Evolutionary conservation across 108 stramenopile genomes (phyloP).

Genomic region (Mediolabrus comicus): DNA sequence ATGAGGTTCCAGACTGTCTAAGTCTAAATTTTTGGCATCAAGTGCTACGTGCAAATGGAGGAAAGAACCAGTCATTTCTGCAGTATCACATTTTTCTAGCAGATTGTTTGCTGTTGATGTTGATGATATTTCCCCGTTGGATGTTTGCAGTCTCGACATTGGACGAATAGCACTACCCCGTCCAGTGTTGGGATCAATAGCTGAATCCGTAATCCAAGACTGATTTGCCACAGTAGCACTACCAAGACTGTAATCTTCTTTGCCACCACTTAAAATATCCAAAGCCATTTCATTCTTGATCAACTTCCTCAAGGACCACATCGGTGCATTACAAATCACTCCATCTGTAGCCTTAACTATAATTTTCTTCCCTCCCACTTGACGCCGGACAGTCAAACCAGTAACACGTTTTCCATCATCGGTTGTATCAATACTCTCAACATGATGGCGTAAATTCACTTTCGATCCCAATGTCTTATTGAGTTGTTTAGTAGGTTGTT

Average conservation of each 20-base stretch:
- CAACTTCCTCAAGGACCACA: slow-evolving; percentile 70
- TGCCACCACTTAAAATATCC: slow-evolving; percentile 37
- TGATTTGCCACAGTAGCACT: slow-evolving; percentile 1
- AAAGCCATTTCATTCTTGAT: slow-evolving; percentile 56
- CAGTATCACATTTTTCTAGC: slow-evolving; percentile 54
- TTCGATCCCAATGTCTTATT: slow-evolving; percentile 32
- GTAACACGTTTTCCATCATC: slow-evolving; percentile 43
- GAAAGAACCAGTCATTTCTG: slow-evolving; percentile 87
- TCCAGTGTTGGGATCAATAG: slow-evolving; percentile 32
- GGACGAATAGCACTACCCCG: slow-evolving; percentile 33
- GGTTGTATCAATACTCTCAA: slow-evolving; percentile 64
- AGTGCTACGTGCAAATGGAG: slow-evolving; percentile 91
- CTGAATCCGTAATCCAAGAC: slow-evolving; percentile 27
- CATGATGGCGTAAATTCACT: slow-evolving; percentile 65
- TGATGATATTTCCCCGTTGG: neutral
- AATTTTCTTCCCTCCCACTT: slow-evolving; percentile 45
- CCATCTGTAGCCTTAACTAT: slow-evolving; percentile 60
- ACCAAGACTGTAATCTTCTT: neutral
- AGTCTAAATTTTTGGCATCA: slow-evolving; percentile 70
- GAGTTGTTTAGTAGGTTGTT: slow-evolving; percentile 45
- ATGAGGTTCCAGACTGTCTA: slow-evolving; percentile 74
- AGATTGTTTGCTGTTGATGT: slow-evolving; percentile 16
- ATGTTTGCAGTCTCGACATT: neutral
- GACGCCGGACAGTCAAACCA: slow-evolving; percentile 59
- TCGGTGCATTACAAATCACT: slow-evolving; percentile 83